phyloP scores from a whole-genome alignment of 306 rosid genomes.

The Citrullus mucosospermus region DNA sequence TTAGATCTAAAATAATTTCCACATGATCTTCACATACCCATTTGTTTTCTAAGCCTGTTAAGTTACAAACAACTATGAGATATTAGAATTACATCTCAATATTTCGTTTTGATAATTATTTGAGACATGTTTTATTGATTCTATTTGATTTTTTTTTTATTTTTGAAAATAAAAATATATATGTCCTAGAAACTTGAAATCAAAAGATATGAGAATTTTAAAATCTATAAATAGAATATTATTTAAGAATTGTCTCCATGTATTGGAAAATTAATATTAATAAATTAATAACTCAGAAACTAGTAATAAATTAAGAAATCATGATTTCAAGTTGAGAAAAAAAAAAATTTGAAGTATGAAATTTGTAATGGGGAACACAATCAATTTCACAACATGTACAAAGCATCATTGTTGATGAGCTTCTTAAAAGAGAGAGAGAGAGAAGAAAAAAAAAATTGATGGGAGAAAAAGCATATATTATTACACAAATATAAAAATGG shows the following conservation, averaged over 20 bases:
- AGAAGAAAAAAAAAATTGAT: not conserved
- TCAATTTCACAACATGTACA: constrained; percentile 4
- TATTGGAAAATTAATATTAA: not conserved
- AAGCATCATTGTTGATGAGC: not conserved
- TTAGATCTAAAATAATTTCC: not conserved
- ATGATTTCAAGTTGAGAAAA: not conserved
- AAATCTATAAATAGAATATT: no score
- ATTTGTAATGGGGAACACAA: constrained; percentile 7
- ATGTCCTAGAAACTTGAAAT: no score
- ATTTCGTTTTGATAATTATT: no score
- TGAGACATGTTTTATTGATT: no score
- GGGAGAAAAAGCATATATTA: not conserved
- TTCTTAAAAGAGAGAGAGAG: not conserved
- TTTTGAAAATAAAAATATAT: no score
- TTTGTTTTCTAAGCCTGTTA: no score
- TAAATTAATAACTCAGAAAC: not conserved
- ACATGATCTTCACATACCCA: not conserved
- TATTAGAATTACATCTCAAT: no score
- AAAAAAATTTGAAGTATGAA: not conserved
- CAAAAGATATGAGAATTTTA: no score
- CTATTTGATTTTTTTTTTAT: no score
- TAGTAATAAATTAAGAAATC: not conserved
- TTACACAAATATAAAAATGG: not conserved
- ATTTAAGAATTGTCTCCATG: no score
- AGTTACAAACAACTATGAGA: no score